A percentile compares a stretch with the other conserved stretches of the same genome.
These are phyloP conservation scores for Dryas octopetala DNA, from an alignment of 306 rosid genomes.

Conservation along the genomic window DNA sequence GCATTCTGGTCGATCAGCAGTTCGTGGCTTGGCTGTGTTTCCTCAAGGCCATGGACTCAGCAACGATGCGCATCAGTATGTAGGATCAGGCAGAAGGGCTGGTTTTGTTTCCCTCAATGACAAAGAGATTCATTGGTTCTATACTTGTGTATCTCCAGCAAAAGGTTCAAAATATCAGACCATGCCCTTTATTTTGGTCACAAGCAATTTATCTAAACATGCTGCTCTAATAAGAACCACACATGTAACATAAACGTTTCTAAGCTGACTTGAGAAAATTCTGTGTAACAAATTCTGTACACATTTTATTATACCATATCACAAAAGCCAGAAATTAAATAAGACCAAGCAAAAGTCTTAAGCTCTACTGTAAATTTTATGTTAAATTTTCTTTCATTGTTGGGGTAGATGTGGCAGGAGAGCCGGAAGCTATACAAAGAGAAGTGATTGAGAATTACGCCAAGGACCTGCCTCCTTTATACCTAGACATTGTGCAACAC, in stretches of 20 bases:
- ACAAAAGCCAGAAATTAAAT: too few relatives aligned
- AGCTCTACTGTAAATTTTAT: background rate
- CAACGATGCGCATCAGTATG: background rate
- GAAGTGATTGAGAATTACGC: constrained; percentile 20
- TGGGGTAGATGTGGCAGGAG: background rate
- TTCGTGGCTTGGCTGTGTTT: constrained; percentile 16
- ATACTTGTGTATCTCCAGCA: background rate
- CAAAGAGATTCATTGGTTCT: constrained; percentile 18
- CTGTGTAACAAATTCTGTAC: too few relatives aligned
- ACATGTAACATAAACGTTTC: background rate
- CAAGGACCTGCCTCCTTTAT: constrained; percentile 12
- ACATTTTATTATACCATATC: too few relatives aligned
- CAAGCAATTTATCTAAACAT: background rate
- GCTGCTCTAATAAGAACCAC: background rate
- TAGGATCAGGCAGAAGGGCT: constrained; percentile 11
- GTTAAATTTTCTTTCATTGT: background rate
- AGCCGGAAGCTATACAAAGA: constrained; percentile 3
- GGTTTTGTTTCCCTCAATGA: constrained; percentile 22
- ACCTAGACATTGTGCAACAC: background rate
- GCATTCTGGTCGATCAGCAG: constrained; percentile 22
- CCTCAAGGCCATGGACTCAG: constrained; percentile 29
- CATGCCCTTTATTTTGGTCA: background rate
- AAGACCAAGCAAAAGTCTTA: too few relatives aligned
- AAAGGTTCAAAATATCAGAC: constrained; percentile 9
- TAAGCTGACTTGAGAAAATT: too few relatives aligned